phyloP scores from a whole-genome alignment of 306 rosid species.

The Cucumis melo region DNA sequence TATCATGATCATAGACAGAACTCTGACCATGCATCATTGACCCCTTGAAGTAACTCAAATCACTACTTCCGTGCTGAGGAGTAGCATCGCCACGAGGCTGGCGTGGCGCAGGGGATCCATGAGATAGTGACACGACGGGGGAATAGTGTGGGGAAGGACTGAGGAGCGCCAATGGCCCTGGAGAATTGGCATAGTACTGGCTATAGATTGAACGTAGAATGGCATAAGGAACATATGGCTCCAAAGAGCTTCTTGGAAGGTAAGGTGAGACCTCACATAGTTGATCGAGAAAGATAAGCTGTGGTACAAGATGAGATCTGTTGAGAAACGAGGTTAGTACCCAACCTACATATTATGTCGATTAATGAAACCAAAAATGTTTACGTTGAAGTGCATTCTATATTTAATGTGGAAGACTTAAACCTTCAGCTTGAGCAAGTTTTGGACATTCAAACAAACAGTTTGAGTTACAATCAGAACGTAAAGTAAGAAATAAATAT shows the following conservation, averaged over 20 bases:
- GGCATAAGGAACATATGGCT: constrained; percentile 72
- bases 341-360: background rate
- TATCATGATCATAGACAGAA: constrained; percentile 35
- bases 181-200: constrained; percentile 77
- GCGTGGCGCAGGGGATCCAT: constrained; percentile 58
- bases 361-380: background rate
- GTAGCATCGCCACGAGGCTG: constrained; percentile 67
- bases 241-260: constrained; percentile 84
- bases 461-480: background rate
- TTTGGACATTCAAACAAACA: background rate
- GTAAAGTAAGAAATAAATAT: background rate
- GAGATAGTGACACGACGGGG: constrained; percentile 51
- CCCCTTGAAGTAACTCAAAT: constrained; percentile 60
- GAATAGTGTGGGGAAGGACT: constrained; percentile 74
- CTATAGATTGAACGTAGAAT: constrained; percentile 84
- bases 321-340: background rate
- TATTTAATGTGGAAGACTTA: background rate
- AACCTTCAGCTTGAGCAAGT: background rate
- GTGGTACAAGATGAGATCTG: constrained; percentile 90
- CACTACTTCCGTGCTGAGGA: constrained; percentile 44
- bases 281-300: constrained; percentile 89
- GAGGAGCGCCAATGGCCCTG: constrained; percentile 49
- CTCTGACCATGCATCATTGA: constrained; percentile 56
- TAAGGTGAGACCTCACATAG: constrained; percentile 82
- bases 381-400: background rate